Conservation (phyloP, 2,329 filamentous ascomycete species). For the Clarireedia monteithiana region DNA sequence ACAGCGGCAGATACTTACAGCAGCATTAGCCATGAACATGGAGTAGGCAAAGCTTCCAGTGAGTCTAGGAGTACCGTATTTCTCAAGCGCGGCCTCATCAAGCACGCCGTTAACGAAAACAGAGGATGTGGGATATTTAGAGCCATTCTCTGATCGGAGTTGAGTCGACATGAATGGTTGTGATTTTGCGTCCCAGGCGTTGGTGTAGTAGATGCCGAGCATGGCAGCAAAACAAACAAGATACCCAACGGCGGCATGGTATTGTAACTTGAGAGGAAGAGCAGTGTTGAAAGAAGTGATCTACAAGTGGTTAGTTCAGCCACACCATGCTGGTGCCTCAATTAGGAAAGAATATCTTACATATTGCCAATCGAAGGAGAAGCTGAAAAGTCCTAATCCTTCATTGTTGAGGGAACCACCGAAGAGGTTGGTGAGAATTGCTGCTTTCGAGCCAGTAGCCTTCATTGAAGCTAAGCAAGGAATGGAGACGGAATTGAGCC, state of each 20-base stretch:
- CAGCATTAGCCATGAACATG: slow-evolving; percentile 50
- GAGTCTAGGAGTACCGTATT: slow-evolving; percentile 40
- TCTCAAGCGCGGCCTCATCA: slow-evolving; percentile 33
- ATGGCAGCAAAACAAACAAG: slow-evolving; percentile 42
- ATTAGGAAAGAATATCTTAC: slow-evolving; percentile 29
- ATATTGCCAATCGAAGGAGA: slow-evolving; percentile 40
- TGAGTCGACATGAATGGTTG: slow-evolving; percentile 38
- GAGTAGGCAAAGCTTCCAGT: slow-evolving; percentile 43
- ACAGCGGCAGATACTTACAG: slow-evolving; percentile 32
- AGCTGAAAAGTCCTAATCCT: slow-evolving; percentile 35
- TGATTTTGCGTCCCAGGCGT: slow-evolving; percentile 33
- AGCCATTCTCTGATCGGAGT: slow-evolving; percentile 32
- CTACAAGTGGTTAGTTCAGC: slow-evolving; percentile 25
- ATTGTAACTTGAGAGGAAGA: slow-evolving; percentile 43
- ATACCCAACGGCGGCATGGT: slow-evolving; percentile 39
- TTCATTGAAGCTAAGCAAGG: slow-evolving; percentile 38
- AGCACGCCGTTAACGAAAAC: slow-evolving; percentile 36
- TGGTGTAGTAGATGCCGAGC: slow-evolving; percentile 37
- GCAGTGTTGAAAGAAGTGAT: slow-evolving; percentile 47
- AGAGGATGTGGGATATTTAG: slow-evolving; percentile 36
- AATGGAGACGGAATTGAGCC: slow-evolving; percentile 35
- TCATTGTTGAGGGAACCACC: slow-evolving; percentile 40
- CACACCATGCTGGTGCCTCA: slow-evolving; percentile 5
- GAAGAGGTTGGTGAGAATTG: slow-evolving; percentile 40
- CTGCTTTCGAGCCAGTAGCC: slow-evolving; percentile 21